Evolutionary conservation across 1,139 yeast species (phyloP), one percentile per base, ranked within the genome.

Genomic region (Protomyces pachydermus): DNA sequence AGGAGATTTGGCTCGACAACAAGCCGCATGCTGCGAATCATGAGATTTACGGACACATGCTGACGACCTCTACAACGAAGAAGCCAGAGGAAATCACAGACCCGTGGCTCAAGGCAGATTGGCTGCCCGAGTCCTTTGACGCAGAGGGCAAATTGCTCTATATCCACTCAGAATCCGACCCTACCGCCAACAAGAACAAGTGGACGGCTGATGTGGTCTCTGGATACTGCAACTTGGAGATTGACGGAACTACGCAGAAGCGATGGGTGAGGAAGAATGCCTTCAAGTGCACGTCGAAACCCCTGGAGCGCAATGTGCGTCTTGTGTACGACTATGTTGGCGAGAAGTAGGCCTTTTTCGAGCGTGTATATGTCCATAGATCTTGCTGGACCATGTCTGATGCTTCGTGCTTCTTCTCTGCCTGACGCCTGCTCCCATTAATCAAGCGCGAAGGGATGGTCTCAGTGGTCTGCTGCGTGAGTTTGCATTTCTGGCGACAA

Each of bases 271-370:
- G 53, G 34, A 50, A 50, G 37, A 50, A 50, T 50, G 53, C 53
- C 12, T 32, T 28, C 51, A 35, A 32, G 38, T n/a, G 46, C 20
- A 20, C 20, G 20, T 20, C 48, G 16, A n/a, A 28, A 37, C 34
- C 50, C 4, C 34, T 25, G 23, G 50, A 48, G 48, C 53, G 54
- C 34, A 34, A 50, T 5, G 54, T 58, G 42, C 38, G 62, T 38
- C 45, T 58, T 23, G 62, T 58, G 25, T 58, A 58, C 23, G 62
- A 58, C 53, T 58, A 52, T 25, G 62, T 42, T n/a, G 53, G 54
- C 12, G 54, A 39, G 23, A 35, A 46, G 23, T 56, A 46, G 34
- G 28, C 4, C 28, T 25, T 3, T 25, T 3, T 25, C 28, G 4
- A 28, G 32, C 3, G 32, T 28, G 32, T 28, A 28, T 28, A 28